Evolutionary conservation across 2,329 filamentous ascomycete genomes (phyloP), one percentile per base, ranked within the genome.

Genomic region (Exophiala phaeomuriformis): DNA sequence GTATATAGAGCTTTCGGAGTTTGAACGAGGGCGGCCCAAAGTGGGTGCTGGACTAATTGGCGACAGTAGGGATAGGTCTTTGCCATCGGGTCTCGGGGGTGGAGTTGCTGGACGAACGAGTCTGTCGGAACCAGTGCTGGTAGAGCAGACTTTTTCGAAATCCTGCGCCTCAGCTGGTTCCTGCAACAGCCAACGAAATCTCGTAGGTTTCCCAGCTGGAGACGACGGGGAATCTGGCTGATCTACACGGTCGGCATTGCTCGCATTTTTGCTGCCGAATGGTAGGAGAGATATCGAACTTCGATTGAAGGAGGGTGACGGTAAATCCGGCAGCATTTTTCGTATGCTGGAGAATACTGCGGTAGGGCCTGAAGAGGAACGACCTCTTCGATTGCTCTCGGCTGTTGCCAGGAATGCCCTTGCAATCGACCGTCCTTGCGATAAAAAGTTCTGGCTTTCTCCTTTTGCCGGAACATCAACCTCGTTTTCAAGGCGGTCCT

Each of bases 1-100:
- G 12, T 77, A 72, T 56, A 94, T 71, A 3, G 88, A 93, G 54
- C 90, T 85, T 66, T 95, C 86, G 1, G 88, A 91, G 1, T 81
- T 83, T 0, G 82, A 80, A 61, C 82, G 76, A 47, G 50, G 45
- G 41, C 81, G 77, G 31, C 89, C 55, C 30, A 9, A 33, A n/a
- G 44, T 49, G 2, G 53, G 53, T 68, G 4, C 56, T 53, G 72
- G 68, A 30, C 66, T 59, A 62, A 44, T 52, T 61, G 28, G 68
- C 54, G 32, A 55, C 10, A 54, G 52, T 1, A 58, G 36, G 7
- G 53, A 47, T 47, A 53, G 54, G 36, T 55, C 43, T 19, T 54
- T 58, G 31, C 56, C 52, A 40, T 65, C 68, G 5, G 61, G 54
- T n/a, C 64, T 63, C 39, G 59, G 62, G 43, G 64, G 61, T 1